Base-by-base conservation (phyloP, 345 rosid genomes). In the Nephelium lappaceum region DNA sequence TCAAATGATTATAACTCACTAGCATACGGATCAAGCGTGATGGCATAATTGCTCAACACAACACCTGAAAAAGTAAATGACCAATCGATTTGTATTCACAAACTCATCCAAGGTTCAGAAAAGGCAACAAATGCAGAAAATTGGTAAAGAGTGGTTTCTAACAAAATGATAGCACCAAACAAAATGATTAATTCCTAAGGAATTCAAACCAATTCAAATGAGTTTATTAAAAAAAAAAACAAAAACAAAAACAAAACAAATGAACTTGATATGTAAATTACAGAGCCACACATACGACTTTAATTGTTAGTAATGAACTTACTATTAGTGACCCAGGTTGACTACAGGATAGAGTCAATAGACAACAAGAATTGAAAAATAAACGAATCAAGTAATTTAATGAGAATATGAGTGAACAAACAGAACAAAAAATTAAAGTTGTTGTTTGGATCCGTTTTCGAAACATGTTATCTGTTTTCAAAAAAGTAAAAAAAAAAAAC, bases 191-290 rank as follows among this genome's bases (percentile, higher is more conserved):
- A 49, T 49, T 49, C 19, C 8, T 16, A 16, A 53, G 21, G 58
- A 53, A 15, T 16, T 53, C 18, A 53, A 53, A 15, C 58, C 58
- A 53, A 53, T 16, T 2, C n/a, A 0, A 12, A 45, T 14, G 3
- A 25, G 67, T 25, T 63, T 36, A 66, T 16, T 31, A 65, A n/a
- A n/a, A 16, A 0, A 12, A 8, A 65, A 16, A n/a, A 15, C 2
- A 27, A 27, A 27, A 27, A 2, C 2, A 27, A 27, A 27, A 31
- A 31, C 3, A 31, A 31, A 31, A 31, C 3, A 2, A 53, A 16
- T 47, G 66, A 47, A 72, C 51, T 19, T 41, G 67, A 72, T 4
- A 72, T 11, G 27, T 66, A 73, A 58, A 36, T 10, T 65, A 65
- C 11, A 65, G 6, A 23, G 23, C 19, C 11, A 15, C 45, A 66